Base-by-base conservation (phyloP, 768 basidiomycete genomes). In the Leccinum boreale region DNA sequence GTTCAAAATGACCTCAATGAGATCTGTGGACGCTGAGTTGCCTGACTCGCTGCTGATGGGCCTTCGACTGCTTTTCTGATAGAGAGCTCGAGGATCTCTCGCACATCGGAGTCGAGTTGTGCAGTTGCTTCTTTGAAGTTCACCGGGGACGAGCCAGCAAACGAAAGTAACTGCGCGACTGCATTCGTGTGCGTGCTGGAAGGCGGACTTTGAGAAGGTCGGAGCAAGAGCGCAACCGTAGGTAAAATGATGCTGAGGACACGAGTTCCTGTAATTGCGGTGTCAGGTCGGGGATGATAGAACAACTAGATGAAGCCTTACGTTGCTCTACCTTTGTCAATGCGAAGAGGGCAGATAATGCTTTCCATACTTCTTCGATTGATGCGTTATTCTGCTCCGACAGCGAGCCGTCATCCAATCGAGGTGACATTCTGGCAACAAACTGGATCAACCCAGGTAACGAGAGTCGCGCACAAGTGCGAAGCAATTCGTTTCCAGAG, bases 41-140 rank as follows among this genome's bases (percentile, higher is more conserved):
- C 63, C 65, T 79, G 75, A 21, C 64, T 55, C 11, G 68, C 52
- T 1, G 74, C 65, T 15, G 74, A 70, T 14, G 69, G 67, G 4
- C 81, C 79, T 29, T 83, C 84, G 0, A 95, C 81, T 4, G 87
- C 86, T 53, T 86, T 85, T 59, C 94, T 81, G 51, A 97, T 82
- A 1, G 89, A 87, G 46, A 80, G 78, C 70, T 98, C 95, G 52
- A 98, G 70, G 23, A 81, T 73, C 50, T 86, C 85, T 47, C 85
- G 76, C 6, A 78, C 78, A 0, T 78, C 70, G 7, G 77, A 68
- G 28, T 87, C 85, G 21, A 98, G 77, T 50, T 81, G 84, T 9
- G 76, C 79, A 3, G 90, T 87, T 1, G 89, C 92, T 47, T 93
- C 91, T 69, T 91, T 93, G 81, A 98, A 98, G 12, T 88, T 82